Conservation (phyloP, 371 early-diverging fungal genomes). For the Apophysomyces ossiformis region DNA sequence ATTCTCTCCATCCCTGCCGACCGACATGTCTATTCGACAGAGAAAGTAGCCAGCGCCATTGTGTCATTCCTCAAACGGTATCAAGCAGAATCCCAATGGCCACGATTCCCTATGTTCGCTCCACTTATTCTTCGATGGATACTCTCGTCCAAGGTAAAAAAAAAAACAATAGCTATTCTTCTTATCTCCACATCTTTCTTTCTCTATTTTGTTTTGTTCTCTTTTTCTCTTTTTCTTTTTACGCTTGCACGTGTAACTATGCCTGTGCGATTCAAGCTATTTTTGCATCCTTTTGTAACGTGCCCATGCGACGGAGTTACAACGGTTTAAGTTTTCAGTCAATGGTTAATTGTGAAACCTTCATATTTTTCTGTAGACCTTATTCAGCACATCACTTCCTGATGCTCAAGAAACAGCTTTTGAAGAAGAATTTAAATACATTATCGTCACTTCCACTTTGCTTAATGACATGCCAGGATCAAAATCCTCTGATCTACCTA, state of each 20-base stretch:
- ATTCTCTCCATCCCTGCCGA: constrained; percentile 17
- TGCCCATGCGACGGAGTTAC: constrained; percentile 1
- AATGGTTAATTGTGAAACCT: not conserved
- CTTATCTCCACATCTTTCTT: too few relatives aligned
- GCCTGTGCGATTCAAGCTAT: constrained; percentile 4
- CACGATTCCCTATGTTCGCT: not conserved
- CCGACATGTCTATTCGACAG: not conserved
- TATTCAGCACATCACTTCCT: constrained; percentile 48
- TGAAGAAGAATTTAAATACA: constrained; percentile 63
- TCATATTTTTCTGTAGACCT: constrained; percentile 31
- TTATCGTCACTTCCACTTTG: constrained; percentile 58
- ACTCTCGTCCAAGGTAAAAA: not conserved
- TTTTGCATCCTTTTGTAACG: constrained; percentile 7
- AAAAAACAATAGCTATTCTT: too few relatives aligned
- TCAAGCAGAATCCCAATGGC: not conserved
- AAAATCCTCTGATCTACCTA: constrained; percentile 13
- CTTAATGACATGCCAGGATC: constrained; percentile 42
- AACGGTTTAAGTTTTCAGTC: constrained; percentile 16
- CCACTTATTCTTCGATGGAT: not conserved
- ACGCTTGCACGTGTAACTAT: not conserved
- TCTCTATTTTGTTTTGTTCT: too few relatives aligned
- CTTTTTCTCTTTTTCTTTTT: not conserved
- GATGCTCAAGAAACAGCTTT: constrained; percentile 56
- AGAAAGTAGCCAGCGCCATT: not conserved
- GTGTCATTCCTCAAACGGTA: not conserved